Base-by-base conservation (phyloP, 805 yeast species). In the Candida sonorensis region DNA sequence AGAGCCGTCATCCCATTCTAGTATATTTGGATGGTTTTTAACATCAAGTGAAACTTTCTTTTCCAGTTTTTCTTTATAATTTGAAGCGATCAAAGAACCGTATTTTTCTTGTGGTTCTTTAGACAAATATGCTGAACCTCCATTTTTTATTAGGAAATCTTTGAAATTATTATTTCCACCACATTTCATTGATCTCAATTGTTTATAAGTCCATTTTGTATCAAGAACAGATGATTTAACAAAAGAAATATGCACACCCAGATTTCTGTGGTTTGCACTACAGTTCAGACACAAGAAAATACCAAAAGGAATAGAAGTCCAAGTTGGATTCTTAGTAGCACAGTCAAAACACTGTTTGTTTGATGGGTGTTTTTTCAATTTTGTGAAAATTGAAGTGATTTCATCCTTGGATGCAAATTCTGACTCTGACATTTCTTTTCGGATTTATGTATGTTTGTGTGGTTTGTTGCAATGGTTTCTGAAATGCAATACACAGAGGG, bases 291-390 rank as follows among this genome's bases (percentile, higher is more conserved):
- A 92, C 37, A 92, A 64, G 55, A 88, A 73, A 32, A 88, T 83
- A 35, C 97, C 98, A 59, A 85, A 90, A 10, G 97, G 95, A 34
- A 90, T 87, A 10, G 97, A 90, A 4, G 98, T 85, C 98, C 98
- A 92, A 0, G 97, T 86, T 23, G 98, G 97, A 57, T 88, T 88
- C 54, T 83, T 86, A 48, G 88, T 83, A 33, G 81, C 73, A 60
- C 98, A 92, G 56, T 92, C 98, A 61, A 92, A 90, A 62, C 98
- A 92, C 33, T 57, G 58, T 50, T 80, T 80, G 66, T 88, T 88
- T 29, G 86, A 82, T 17, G 77, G 77, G 41, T 71, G 66, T 57
- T 79, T 64, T 47, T 74, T 72, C 45, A 84, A 64, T 54, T 72
- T 67, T 31, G 66, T 64, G 51, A 85, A 85, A 42, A 85, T 72